phyloP scores from a whole-genome alignment of 192 early-diverging fungal species.

The Coemansia sp. region DNA sequence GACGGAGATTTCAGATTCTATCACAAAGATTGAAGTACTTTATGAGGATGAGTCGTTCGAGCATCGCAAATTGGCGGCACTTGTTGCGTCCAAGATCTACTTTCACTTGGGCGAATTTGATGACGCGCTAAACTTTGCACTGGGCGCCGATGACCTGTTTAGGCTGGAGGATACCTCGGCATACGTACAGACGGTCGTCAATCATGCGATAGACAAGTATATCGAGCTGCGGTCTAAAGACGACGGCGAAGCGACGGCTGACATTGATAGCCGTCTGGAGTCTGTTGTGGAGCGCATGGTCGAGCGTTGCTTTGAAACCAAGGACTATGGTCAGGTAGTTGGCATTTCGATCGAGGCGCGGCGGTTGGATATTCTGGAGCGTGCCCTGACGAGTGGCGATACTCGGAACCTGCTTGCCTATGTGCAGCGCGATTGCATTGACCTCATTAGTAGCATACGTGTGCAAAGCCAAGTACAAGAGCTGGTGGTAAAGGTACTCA shows the following conservation, averaged over 20 bases:
- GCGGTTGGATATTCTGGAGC: constrained; percentile 87
- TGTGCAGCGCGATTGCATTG: constrained; percentile 83
- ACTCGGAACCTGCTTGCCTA: constrained; percentile 77
- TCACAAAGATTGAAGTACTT: constrained; percentile 82
- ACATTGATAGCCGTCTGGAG: constrained; percentile 79
- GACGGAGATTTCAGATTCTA: constrained; percentile 95
- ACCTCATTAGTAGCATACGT: constrained; percentile 66
- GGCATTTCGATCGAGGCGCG: constrained; percentile 94
- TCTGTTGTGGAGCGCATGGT: constrained; percentile 96
- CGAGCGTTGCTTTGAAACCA: constrained; percentile 81
- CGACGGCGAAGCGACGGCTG: constrained; percentile 31
- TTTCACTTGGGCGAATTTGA: constrained; percentile 96
- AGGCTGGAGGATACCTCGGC: constrained; percentile 78
- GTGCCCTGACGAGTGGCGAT: constrained; percentile 73
- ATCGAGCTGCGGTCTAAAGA: constrained; percentile 70
- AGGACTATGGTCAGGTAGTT: constrained; percentile 81
- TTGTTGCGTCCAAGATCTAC: constrained; percentile 99
- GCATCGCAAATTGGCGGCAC: constrained; percentile 85
- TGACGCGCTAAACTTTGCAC: constrained; percentile 92
- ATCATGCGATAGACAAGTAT: constrained; percentile 89
- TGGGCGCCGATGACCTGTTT: constrained; percentile 91
- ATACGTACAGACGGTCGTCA: constrained; percentile 94
- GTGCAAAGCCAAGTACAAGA: constrained; percentile 68
- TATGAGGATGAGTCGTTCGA: constrained; percentile 89
- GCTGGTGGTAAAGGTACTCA: constrained; percentile 53